Evolutionary conservation across 139 green algal species (phyloP).

Genomic region (Chlorella sp.): DNA sequence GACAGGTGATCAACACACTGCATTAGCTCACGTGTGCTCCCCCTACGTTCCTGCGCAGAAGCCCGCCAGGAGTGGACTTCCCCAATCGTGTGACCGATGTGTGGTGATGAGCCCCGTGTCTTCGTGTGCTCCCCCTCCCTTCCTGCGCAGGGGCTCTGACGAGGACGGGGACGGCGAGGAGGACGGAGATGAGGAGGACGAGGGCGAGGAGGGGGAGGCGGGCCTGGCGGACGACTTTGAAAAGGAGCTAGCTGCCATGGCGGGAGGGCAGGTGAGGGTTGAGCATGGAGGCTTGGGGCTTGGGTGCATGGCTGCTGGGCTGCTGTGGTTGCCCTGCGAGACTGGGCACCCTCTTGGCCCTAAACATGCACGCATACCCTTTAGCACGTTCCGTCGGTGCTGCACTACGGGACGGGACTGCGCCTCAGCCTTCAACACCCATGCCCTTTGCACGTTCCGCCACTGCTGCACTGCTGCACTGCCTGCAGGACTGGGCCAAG

Average conservation of each 20-base stretch:
- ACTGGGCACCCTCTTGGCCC: too few species aligned
- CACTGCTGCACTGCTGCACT: neutral
- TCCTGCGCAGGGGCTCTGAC: neutral
- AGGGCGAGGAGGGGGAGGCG: neutral
- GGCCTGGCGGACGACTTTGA: conserved; percentile 4
- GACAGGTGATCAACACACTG: too few species aligned
- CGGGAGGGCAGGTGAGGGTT: neutral
- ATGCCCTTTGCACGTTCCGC: too few species aligned
- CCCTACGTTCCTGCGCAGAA: too few species aligned
- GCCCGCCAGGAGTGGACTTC: too few species aligned
- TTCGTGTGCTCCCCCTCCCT: neutral
- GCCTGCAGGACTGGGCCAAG: neutral
- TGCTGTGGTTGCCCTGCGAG: too few species aligned
- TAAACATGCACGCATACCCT: too few species aligned
- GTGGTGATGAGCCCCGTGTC: neutral
- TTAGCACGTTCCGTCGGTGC: too few species aligned
- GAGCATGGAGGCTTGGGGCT: neutral
- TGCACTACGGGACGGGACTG: too few species aligned
- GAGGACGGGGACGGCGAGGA: neutral
- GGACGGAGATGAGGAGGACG: conserved; percentile 2
- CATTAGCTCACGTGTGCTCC: too few species aligned
- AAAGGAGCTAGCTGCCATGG: neutral
- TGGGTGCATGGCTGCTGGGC: neutral
- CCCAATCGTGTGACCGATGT: too few species aligned
- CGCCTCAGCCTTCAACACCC: too few species aligned